These are phyloP conservation scores for Pseudogymnoascus sp. DNA, from an alignment of 2,329 filamentous ascomycete genomes.

Conservation along the genomic window DNA sequence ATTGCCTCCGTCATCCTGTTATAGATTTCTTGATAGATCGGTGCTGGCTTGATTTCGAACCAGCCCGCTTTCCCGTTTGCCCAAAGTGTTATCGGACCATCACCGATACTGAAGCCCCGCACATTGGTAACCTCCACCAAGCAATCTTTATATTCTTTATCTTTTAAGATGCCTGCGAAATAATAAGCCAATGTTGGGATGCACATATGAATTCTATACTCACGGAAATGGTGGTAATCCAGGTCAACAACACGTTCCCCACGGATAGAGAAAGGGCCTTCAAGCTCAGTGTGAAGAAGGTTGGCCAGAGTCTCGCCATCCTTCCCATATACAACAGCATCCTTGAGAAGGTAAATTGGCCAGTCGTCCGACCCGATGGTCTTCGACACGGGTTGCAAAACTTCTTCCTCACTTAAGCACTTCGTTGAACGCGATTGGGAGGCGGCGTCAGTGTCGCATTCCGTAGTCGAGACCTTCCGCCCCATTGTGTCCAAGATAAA, in stretches of 20 bases:
- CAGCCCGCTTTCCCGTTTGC: constrained; percentile 58
- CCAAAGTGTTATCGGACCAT: constrained; percentile 56
- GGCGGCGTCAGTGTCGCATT: constrained; percentile 34
- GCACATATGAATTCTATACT: constrained; percentile 19
- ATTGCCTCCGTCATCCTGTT: constrained; percentile 57
- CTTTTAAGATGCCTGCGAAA: constrained; percentile 30
- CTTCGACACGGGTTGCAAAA: constrained; percentile 18
- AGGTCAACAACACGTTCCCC: constrained; percentile 50
- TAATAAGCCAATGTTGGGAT: background rate
- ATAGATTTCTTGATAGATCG: constrained; percentile 50
- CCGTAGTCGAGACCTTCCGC: background rate
- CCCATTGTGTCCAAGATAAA: background rate
- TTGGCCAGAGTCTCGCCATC: constrained; percentile 51
- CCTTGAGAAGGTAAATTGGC: constrained; percentile 54
- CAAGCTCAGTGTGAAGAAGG: constrained; percentile 52
- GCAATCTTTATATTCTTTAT: constrained; percentile 23
- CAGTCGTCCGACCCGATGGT: constrained; percentile 43
- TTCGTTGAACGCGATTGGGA: constrained; percentile 26
- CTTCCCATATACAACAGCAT: constrained; percentile 52
- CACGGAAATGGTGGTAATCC: constrained; percentile 37
- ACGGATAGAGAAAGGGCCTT: constrained; percentile 55
- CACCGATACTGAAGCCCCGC: constrained; percentile 47
- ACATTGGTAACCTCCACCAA: constrained; percentile 50
- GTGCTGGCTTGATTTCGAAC: constrained; percentile 59
- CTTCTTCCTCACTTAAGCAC: constrained; percentile 20